These are phyloP conservation scores for Epithele typhae DNA, from an alignment of 768 basidiomycete genomes.

Conservation along the genomic window DNA sequence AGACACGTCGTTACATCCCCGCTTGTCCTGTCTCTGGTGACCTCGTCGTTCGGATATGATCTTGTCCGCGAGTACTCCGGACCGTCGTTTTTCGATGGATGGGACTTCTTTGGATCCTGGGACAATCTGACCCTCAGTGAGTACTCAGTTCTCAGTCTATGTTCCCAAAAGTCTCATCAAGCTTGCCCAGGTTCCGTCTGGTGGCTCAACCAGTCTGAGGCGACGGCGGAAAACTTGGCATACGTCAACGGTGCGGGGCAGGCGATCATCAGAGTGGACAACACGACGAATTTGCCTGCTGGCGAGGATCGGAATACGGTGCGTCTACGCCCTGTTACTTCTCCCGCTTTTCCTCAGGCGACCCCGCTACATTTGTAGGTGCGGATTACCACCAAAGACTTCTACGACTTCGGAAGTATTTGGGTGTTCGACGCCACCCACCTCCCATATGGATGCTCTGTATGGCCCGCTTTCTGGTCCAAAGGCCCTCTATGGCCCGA, in stretches of 20 bases:
- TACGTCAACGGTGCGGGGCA: conserved; percentile 59
- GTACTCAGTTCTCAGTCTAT: neutral
- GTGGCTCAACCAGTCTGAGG: conserved; percentile 47
- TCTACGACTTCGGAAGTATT: conserved; percentile 40
- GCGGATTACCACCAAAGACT: conserved; percentile 40
- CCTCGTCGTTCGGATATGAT: conserved; percentile 22
- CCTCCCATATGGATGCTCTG: conserved; percentile 57
- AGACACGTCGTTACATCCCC: too few species aligned
- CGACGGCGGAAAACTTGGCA: conserved; percentile 45
- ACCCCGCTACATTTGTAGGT: conserved; percentile 25
- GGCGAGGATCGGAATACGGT: conserved; percentile 60
- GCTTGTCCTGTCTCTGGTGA: neutral
- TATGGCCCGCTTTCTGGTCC: conserved; percentile 38
- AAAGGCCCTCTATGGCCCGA: conserved; percentile 38
- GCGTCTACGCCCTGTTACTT: conserved; percentile 6
- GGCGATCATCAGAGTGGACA: conserved; percentile 74
- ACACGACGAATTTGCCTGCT: conserved; percentile 47
- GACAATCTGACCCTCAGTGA: conserved; percentile 37
- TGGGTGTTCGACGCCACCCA: conserved; percentile 45
- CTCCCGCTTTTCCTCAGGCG: neutral
- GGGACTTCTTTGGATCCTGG: conserved; percentile 39
- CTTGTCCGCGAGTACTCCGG: conserved; percentile 37
- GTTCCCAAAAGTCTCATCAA: neutral
- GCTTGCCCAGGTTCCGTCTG: conserved; percentile 52
- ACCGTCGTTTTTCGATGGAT: conserved; percentile 39